Evolutionary conservation across 1,284 basidiomycete genomes (phyloP).

Genomic region (Pascua guehoae): DNA sequence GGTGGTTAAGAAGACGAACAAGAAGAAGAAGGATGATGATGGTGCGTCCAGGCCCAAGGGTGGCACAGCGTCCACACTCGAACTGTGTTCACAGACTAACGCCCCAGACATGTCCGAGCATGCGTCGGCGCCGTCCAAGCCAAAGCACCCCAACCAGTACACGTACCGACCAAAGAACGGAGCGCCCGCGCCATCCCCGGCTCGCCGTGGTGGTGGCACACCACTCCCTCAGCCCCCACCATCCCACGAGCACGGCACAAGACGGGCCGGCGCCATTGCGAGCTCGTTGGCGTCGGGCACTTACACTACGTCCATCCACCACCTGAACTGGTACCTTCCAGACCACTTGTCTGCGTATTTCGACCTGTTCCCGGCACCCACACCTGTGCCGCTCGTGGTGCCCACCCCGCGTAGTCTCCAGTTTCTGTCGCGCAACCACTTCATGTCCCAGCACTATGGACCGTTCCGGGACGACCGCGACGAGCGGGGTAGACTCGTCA

Average conservation of each 20-base stretch:
- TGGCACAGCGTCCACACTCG: too few relatives aligned
- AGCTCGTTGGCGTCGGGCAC: conserved; percentile 30
- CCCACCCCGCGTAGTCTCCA: conserved; percentile 46
- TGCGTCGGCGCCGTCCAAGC: conserved; percentile 23
- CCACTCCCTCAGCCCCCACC: conserved; percentile 29
- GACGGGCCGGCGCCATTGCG: conserved; percentile 44
- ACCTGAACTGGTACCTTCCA: conserved; percentile 76
- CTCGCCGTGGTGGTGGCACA: conserved; percentile 17
- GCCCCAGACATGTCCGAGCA: conserved; percentile 7
- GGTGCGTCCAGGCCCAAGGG: too few relatives aligned
- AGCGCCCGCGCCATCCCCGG: conserved; percentile 22
- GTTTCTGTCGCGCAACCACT: conserved; percentile 37
- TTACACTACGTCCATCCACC: conserved; percentile 30
- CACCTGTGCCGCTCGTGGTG: conserved; percentile 72
- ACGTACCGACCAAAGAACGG: conserved; percentile 56
- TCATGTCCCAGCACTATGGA: conserved; percentile 35
- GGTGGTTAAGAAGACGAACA: conserved; percentile 32
- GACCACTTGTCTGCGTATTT: conserved; percentile 89
- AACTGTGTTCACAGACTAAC: conserved; percentile 2
- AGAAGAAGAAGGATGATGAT: conserved; percentile 43
- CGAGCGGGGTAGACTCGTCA: conserved; percentile 28
- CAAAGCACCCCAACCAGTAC: conserved; percentile 58
- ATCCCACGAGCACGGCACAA: conserved; percentile 43
- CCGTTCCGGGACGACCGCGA: conserved; percentile 36
- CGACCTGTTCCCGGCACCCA: conserved; percentile 71